Conservation (phyloP, 164 flowering plant species). For the Liquidambar formosana region DNA sequence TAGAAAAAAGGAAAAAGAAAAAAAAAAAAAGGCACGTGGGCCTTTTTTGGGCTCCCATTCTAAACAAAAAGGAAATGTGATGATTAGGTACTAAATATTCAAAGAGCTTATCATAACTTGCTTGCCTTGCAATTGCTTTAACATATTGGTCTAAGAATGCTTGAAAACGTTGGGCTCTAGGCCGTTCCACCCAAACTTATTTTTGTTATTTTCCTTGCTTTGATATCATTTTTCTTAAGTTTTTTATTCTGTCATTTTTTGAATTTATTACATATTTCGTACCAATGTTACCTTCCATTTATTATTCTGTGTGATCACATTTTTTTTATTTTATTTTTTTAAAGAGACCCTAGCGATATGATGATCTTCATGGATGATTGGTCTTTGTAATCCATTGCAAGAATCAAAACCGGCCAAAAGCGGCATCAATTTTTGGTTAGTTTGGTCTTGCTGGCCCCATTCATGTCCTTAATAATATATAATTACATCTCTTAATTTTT, state of each 20-base stretch:
- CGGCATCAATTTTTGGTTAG: no score
- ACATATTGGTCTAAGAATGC: no score
- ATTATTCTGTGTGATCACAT: no score
- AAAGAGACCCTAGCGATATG: constrained; percentile 4
- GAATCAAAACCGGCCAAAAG: no score
- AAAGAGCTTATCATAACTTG: constrained; percentile 33
- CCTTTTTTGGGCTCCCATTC: constrained; percentile 25
- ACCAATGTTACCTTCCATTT: no score
- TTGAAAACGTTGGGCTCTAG: constrained; percentile 23
- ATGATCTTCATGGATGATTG: neutral
- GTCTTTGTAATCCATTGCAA: no score
- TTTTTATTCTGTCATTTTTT: neutral
- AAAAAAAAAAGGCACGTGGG: constrained; percentile 30
- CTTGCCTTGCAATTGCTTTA: constrained; percentile 9
- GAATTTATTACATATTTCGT: no score
- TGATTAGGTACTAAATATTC: constrained; percentile 34
- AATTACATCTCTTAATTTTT: neutral
- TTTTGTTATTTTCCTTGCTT: neutral
- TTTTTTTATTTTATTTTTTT: constrained; percentile 8
- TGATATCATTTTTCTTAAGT: neutral
- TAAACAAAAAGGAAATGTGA: constrained; percentile 19
- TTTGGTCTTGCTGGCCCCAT: no score
- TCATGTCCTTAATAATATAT: no score
- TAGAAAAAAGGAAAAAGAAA: neutral
- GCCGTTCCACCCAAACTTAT: neutral